phyloP scores from a whole-genome alignment of 2,329 filamentous ascomycete genomes.

The Bipolaris victoriae region DNA sequence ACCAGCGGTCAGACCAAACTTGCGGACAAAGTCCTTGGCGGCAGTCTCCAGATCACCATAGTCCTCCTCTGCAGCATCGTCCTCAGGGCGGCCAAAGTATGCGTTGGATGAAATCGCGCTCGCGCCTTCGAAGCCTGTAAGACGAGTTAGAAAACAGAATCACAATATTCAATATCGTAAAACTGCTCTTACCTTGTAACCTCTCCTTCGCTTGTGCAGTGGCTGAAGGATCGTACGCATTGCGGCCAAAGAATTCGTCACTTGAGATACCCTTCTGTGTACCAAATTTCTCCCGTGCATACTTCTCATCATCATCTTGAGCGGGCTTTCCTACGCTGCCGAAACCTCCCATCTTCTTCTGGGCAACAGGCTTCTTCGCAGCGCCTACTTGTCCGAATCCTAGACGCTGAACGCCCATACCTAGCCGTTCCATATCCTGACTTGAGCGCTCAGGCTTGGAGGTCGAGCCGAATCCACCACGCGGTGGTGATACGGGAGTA shows the following conservation, averaged over 20 bases:
- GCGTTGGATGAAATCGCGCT: conserved; percentile 93
- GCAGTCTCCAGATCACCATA: conserved; percentile 93
- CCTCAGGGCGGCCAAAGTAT: conserved; percentile 94
- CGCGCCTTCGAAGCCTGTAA: conserved; percentile 82
- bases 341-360: conserved; percentile 86
- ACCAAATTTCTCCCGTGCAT: conserved; percentile 87
- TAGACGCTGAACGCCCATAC: conserved; percentile 84
- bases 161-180: not conserved
- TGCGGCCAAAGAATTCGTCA: conserved; percentile 97
- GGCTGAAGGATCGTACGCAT: conserved; percentile 77
- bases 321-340: conserved; percentile 80
- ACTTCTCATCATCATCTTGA: conserved; percentile 76
- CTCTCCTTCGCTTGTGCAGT: conserved; percentile 86
- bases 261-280: conserved; percentile 94
- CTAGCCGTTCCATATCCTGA: conserved; percentile 84
- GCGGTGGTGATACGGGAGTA: conserved; percentile 72
- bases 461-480: conserved; percentile 67
- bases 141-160: conserved; percentile 6
- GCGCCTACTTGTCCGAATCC: conserved; percentile 87
- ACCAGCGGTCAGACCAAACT: conserved; percentile 92
- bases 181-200: conserved; percentile 61
- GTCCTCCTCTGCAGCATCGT: conserved; percentile 71
- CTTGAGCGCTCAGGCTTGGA: conserved; percentile 61
- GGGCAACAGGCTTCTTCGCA: conserved; percentile 58
- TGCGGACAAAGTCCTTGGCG: conserved; percentile 93